phyloP scores from a whole-genome alignment of 768 basidiomycete genomes.

The Boletus fagicola region DNA sequence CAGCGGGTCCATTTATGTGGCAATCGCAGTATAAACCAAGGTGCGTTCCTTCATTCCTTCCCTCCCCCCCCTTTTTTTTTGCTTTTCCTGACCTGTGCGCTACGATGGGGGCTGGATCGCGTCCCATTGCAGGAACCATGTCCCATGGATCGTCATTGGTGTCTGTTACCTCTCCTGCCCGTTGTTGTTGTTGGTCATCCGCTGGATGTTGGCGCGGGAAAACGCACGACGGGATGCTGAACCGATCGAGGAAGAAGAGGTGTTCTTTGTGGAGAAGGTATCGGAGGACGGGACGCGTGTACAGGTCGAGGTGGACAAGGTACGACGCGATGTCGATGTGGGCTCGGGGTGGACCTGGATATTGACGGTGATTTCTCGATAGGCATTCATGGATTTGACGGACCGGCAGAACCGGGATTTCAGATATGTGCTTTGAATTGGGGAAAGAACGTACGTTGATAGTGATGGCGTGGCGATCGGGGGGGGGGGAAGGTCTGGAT shows the following conservation, averaged over 20 bases:
- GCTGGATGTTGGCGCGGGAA: conserved; percentile 53
- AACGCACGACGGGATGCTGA: conserved; percentile 64
- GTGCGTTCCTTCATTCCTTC: conserved; percentile 31
- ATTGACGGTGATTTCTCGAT: neutral
- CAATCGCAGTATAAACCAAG: conserved; percentile 62
- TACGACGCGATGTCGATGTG: conserved; percentile 18
- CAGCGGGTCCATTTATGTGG: conserved; percentile 80
- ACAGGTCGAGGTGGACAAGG: conserved; percentile 66
- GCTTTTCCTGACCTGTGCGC: neutral
- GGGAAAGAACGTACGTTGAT: neutral
- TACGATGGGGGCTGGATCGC: neutral
- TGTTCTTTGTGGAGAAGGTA: conserved; percentile 56
- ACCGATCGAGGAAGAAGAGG: conserved; percentile 54
- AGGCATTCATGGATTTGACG: conserved; percentile 75
- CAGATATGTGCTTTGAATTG: conserved; percentile 67
- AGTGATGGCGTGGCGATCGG: neutral
- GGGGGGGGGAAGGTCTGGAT: neutral
- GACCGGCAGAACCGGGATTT: conserved; percentile 72
- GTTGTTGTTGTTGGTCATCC: conserved; percentile 46
- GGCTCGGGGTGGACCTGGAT: no score
- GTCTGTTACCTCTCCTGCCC: conserved; percentile 59
- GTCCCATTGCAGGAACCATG: conserved; percentile 49
- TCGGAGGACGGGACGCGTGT: conserved; percentile 51
- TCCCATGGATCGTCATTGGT: conserved; percentile 79
- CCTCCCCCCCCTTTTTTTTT: neutral